Evolutionary conservation across 2,329 filamentous ascomycete genomes (phyloP), one percentile per base, ranked within the genome.

Genomic region (Diaporthe vexans): DNA sequence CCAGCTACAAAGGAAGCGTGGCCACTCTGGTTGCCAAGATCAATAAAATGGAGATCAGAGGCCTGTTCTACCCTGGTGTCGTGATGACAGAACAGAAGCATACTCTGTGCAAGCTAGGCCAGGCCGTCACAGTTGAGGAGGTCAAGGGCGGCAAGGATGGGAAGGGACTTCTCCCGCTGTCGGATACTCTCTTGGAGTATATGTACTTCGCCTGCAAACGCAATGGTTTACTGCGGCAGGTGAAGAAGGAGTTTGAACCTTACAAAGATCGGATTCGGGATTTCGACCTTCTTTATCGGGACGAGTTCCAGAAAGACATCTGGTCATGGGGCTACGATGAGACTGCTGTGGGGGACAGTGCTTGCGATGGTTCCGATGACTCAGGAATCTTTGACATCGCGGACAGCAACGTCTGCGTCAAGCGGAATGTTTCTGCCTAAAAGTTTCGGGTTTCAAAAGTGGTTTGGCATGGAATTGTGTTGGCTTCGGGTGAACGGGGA

Each of bases 71-170:
- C 11, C 75, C 75, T 17, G 67, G 67, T 15, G 21, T 75, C 8
- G 51, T 29, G 24, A 72, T 72, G 56, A 71, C 73, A n/a, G 57
- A 75, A 37, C 75, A 76, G 48, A 72, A 59, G 13, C 75, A 76
- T 46, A 61, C 58, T 8, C 46, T 37, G 10, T 76, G 75, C 67
- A 73, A 43, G 65, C 19, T 76, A 24, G 73, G 56, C n/a, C 75
- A 75, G 21, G 73, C 73, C 15, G 58, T 24, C 17, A 29, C 75
- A 1, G 67, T 69, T 13, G 57, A 72, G 11, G 37, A 72, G 29
- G 58, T 72, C 10, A 40, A 52, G 46, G 57, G 46, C 15, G 46
- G 35, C 4, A 68, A 68, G n/a, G 52, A 54, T 11, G 43, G 54
- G 5, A 59, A 67, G 21, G 65, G 46, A 11, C 24, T 57, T 4